Percentiles rank a stretch among this genome's conserved stretches.
These are phyloP conservation scores for Teratosphaeria epicoccoides DNA, from an alignment of 2,329 filamentous ascomycete genomes.

Conservation along the genomic window DNA sequence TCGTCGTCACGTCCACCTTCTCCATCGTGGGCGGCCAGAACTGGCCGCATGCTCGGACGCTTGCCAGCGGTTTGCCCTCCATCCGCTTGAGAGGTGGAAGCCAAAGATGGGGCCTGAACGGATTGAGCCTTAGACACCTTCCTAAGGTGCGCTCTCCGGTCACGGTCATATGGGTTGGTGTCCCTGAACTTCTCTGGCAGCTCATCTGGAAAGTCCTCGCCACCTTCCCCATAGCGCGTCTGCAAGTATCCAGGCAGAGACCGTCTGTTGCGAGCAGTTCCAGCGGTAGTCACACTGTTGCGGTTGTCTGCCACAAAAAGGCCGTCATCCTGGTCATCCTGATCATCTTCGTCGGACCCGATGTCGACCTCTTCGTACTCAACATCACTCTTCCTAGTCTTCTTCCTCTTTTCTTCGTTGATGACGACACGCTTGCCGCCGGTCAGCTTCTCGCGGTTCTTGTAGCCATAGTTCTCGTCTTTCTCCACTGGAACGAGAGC, in stretches of 20 bases:
- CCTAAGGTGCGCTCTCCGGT: constrained; percentile 10
- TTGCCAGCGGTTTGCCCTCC: constrained; percentile 19
- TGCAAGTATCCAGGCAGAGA: constrained; percentile 30
- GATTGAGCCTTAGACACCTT: constrained; percentile 3
- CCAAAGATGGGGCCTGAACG: neutral
- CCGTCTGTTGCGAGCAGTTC: constrained; percentile 6
- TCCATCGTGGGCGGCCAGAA: constrained; percentile 20
- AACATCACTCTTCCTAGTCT: constrained; percentile 9
- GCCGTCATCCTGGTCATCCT: constrained; percentile 25
- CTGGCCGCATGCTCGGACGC: constrained; percentile 21
- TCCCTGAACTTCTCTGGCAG: constrained; percentile 34
- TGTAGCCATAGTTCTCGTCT: constrained; percentile 22
- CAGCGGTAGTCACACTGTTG: neutral
- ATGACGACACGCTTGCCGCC: constrained; percentile 14
- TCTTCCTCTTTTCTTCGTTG: constrained; percentile 8
- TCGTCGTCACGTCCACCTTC: constrained; percentile 19
- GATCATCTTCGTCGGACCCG: constrained; percentile 34
- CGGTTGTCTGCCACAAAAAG: constrained; percentile 2
- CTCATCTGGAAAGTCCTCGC: constrained; percentile 30
- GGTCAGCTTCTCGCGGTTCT: constrained; percentile 22
- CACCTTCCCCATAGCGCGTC: constrained; percentile 29
- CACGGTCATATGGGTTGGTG: constrained; percentile 18
- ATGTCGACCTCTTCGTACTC: constrained; percentile 38
- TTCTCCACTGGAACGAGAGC: constrained; percentile 24
- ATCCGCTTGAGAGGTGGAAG: neutral